A percentile compares a stretch with the other conserved stretches of the same genome.
Evolutionary conservation across 1,139 yeast species (phyloP).

Genomic region (Yamadazyma sp.): DNA sequence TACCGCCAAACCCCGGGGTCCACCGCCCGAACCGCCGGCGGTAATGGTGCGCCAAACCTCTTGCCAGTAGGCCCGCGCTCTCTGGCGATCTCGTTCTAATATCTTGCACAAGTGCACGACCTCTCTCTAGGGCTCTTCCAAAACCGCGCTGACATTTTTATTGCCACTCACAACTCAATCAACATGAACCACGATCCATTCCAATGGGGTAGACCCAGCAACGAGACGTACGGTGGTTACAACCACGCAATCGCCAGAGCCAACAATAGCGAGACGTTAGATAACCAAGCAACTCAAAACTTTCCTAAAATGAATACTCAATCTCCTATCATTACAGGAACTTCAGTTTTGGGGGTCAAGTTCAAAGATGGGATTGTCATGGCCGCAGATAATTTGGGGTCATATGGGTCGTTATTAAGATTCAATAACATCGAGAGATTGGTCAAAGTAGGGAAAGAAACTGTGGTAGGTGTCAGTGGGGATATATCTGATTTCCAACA

Average conservation of each 20-base stretch:
- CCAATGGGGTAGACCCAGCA: conserved; percentile 93
- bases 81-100: too few species aligned
- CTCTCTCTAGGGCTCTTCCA: not conserved
- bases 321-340: conserved; percentile 94
- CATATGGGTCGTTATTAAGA: conserved; percentile 91
- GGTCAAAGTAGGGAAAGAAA: conserved; percentile 75
- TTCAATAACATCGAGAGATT: conserved; percentile 84
- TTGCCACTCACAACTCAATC: conserved; percentile 6
- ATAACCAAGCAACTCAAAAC: conserved; percentile 13
- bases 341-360: conserved; percentile 90
- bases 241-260: conserved; percentile 68
- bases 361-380: conserved; percentile 86
- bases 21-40: not conserved
- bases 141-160: not conserved
- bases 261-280: conserved; percentile 20
- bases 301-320: conserved; percentile 86
- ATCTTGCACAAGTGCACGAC: not conserved
- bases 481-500: conserved; percentile 94
- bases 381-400: conserved; percentile 93
- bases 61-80: too few species aligned
- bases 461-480: conserved; percentile 93
- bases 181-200: conserved; percentile 95
- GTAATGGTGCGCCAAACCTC: too few species aligned
- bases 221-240: conserved; percentile 77
- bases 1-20: not conserved